Base-by-base conservation (phyloP, 495 filamentous ascomycete species). In the Aspergillus ostianus region DNA sequence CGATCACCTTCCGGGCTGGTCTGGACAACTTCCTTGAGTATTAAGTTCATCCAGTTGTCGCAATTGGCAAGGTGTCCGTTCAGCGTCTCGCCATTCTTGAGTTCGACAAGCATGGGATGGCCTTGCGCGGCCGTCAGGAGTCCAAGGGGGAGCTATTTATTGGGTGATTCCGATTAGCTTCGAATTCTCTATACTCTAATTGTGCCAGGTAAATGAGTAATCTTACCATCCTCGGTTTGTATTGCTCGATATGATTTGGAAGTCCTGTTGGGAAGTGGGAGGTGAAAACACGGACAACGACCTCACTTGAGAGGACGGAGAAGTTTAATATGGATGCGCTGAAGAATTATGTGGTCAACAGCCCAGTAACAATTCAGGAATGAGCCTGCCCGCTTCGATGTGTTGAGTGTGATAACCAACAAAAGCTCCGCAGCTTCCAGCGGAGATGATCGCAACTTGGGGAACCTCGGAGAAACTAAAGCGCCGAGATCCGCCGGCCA, bases 1-100 rank as follows among this genome's bases (percentile, higher is more conserved):
- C 87, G 91, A 72, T 98, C 92, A 36, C 93, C 94, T 60, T 98
- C 95, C 26, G 93, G 85, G 67, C 90, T 95, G 7, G 94, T 98
- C 77, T 97, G 93, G n/a, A 98, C 90, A 9, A 98, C 95, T 68
- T 97, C 94, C 70, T 93, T 93, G 70, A 98, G 77, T 19, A 93
- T 97, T 52, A 98, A 75, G 74, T 98, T 98, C 94, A 98, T 98
- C 92, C 92, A 98, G 44, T 92, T 98, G 74, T 98, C 94, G 82
- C 92, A 98, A 70, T 86, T 92, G 71, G 97, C 87, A 56, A 98
- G 81, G 70, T 96, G 92, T 64, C 94, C 94, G 76, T 98, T 98
- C 51, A 98, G 81, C 0, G 93, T 98, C 73, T 98, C 95, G 74
- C 94, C 95, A 66, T 93, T 97, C 82, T 98, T 98, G 62, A 98